These are phyloP conservation scores for Gremmenia infestans DNA, from an alignment of 2,329 filamentous ascomycete genomes.

Conservation along the genomic window DNA sequence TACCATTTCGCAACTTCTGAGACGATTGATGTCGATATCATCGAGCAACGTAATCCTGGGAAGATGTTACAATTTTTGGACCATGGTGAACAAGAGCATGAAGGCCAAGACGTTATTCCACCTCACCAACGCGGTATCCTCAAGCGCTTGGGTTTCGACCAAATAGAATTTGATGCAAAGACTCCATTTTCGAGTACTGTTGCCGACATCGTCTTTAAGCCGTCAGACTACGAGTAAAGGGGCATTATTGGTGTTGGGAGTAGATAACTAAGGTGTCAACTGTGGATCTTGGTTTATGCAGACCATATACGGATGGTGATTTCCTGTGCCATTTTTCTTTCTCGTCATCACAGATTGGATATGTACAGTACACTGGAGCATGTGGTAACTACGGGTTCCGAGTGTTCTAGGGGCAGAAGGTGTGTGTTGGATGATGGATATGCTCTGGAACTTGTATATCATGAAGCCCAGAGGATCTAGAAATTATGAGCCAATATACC, in stretches of 20 bases:
- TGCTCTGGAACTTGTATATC: no score
- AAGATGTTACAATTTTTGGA: background rate
- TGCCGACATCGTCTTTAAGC: background rate
- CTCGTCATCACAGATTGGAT: no score
- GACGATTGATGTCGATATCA: conserved; percentile 13
- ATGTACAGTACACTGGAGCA: no score
- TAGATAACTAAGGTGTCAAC: no score
- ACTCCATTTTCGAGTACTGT: background rate
- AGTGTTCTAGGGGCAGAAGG: no score
- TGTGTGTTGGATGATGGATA: no score
- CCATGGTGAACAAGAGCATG: background rate
- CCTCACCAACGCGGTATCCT: background rate
- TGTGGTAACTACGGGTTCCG: no score
- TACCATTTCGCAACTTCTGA: conserved; percentile 34
- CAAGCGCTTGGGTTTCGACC: background rate
- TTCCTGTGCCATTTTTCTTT: no score
- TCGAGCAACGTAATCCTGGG: conserved; percentile 4
- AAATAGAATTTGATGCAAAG: background rate
- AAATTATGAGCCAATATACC: no score
- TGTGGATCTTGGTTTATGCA: no score
- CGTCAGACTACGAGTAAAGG: background rate
- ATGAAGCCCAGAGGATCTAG: no score
- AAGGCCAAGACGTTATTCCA: background rate
- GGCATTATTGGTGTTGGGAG: background rate
- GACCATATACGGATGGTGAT: no score